A percentile compares a stretch with the other conserved stretches of the same genome.
phyloP scores from a whole-genome alignment of 116 monocot species.

The Zostera marina region DNA sequence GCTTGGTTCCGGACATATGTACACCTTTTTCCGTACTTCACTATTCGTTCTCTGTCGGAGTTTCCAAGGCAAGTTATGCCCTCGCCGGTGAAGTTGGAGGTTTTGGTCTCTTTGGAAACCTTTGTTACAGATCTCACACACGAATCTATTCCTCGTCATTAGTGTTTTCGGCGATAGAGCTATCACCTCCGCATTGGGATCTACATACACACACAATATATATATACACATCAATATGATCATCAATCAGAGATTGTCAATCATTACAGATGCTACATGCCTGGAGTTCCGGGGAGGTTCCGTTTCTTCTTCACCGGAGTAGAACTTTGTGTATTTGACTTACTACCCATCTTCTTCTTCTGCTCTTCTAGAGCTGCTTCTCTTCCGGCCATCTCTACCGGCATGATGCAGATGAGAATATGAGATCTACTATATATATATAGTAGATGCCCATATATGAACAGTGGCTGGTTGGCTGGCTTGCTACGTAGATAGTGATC shows the following conservation, averaged over 20 bases:
- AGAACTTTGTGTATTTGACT: background rate
- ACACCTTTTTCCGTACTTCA: constrained; percentile 34
- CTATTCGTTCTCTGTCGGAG: constrained; percentile 23
- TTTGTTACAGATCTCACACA: constrained; percentile 53
- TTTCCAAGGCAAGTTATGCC: constrained; percentile 52
- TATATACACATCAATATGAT: no score
- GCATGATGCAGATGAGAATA: no score
- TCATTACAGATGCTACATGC: constrained; percentile 5
- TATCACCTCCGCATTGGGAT: constrained; percentile 34
- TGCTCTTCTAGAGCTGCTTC: no score
- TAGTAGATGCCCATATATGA: no score
- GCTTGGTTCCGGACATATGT: constrained; percentile 39
- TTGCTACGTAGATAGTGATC: no score
- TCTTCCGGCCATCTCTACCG: no score
- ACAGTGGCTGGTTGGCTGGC: no score
- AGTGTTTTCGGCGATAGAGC: constrained; percentile 36
- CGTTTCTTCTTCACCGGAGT: constrained; percentile 16
- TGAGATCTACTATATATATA: no score
- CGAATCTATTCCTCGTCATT: constrained; percentile 41
- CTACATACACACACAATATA: constrained; percentile 7
- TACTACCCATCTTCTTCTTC: constrained; percentile 1
- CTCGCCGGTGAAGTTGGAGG: constrained; percentile 36
- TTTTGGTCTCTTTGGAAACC: constrained; percentile 54
- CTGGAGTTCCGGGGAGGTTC: constrained; percentile 33
- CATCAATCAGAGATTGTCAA: no score